Percentiles rank a stretch among this genome's conserved stretches.
Conservation (phyloP, 441 rosid genomes). For the Hypseocharis bilobata region DNA sequence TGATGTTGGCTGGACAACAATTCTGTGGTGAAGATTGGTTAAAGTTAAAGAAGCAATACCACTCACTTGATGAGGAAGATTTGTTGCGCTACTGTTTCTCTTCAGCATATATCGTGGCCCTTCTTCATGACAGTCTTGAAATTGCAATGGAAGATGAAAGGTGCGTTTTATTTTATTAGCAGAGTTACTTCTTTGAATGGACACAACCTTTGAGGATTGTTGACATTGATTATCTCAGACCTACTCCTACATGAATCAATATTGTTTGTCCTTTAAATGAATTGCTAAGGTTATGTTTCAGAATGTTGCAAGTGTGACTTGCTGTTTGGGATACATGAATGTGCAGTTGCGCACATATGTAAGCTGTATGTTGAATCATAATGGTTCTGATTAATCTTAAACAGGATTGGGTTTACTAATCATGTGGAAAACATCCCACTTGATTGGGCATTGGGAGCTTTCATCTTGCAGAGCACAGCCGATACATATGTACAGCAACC, state of each 20-base stretch:
- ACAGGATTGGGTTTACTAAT: constrained; percentile 59
- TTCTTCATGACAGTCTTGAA: constrained; percentile 84
- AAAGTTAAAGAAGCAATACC: constrained; percentile 47
- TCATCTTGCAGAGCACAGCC: constrained; percentile 52
- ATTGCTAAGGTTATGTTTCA: not conserved
- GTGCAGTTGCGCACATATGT: not conserved
- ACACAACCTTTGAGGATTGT: constrained; percentile 1
- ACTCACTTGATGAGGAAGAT: constrained; percentile 52
- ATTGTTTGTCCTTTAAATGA: not conserved
- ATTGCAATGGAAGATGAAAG: constrained; percentile 67
- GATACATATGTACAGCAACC: constrained; percentile 23
- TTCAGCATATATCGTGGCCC: constrained; percentile 77
- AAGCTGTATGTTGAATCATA: not conserved
- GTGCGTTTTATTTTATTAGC: constrained; percentile 25
- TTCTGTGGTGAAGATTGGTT: constrained; percentile 89
- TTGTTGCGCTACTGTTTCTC: constrained; percentile 77
- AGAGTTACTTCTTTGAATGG: not conserved
- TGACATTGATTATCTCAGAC: not conserved
- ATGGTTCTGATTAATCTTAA: constrained; percentile 10
- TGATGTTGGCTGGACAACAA: constrained; percentile 51
- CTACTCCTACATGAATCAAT: not conserved
- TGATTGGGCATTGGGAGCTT: constrained; percentile 92
- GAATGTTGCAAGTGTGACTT: no score
- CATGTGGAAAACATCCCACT: constrained; percentile 66
- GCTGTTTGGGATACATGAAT: no score